Evolutionary conservation across 192 early-diverging fungal genomes (phyloP).

Genomic region (Coemansia sp.): DNA sequence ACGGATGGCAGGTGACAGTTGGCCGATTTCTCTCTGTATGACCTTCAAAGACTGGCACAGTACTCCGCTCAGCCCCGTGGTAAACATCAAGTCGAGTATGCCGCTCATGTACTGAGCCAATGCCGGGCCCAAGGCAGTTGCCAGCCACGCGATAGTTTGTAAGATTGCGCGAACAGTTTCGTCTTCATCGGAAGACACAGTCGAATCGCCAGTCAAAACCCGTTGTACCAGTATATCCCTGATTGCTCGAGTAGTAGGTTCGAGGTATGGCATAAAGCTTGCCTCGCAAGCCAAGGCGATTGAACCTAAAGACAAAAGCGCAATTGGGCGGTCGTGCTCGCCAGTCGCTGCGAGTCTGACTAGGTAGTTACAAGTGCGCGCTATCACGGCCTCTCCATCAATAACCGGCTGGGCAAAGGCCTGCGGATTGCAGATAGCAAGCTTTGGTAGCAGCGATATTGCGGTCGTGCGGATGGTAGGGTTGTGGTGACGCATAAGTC

Average conservation of each 20-base stretch:
- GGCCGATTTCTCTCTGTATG: slow-evolving; percentile 79
- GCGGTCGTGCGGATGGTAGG: slow-evolving; percentile 78
- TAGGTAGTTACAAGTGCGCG: slow-evolving; percentile 75
- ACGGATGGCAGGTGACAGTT: slow-evolving; percentile 78
- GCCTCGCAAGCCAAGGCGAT: slow-evolving; percentile 78
- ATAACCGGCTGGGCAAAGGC: slow-evolving; percentile 60
- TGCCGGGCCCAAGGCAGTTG: slow-evolving; percentile 86
- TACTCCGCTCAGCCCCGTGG: slow-evolving; percentile 78
- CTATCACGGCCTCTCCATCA: slow-evolving; percentile 64
- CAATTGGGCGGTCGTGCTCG: slow-evolving; percentile 58
- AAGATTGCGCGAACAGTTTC: slow-evolving; percentile 69
- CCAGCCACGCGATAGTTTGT: slow-evolving; percentile 86
- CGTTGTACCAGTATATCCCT: slow-evolving; percentile 66
- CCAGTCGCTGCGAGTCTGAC: slow-evolving; percentile 71
- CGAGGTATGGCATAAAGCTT: slow-evolving; percentile 78
- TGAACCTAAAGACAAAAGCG: slow-evolving; percentile 83
- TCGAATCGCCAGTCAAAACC: slow-evolving; percentile 52
- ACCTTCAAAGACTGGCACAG: slow-evolving; percentile 80
- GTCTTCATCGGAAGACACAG: slow-evolving; percentile 30
- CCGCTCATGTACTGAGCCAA: slow-evolving; percentile 87
- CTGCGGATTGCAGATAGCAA: slow-evolving; percentile 77
- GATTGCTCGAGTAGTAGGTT: slow-evolving; percentile 73
- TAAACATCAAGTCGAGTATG: slow-evolving; percentile 90
- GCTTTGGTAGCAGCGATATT: slow-evolving; percentile 76
- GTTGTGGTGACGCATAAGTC: slow-evolving; percentile 79